Evolutionary conservation across 2,329 filamentous ascomycete species (phyloP).

Genomic region (Venturia pyrina): DNA sequence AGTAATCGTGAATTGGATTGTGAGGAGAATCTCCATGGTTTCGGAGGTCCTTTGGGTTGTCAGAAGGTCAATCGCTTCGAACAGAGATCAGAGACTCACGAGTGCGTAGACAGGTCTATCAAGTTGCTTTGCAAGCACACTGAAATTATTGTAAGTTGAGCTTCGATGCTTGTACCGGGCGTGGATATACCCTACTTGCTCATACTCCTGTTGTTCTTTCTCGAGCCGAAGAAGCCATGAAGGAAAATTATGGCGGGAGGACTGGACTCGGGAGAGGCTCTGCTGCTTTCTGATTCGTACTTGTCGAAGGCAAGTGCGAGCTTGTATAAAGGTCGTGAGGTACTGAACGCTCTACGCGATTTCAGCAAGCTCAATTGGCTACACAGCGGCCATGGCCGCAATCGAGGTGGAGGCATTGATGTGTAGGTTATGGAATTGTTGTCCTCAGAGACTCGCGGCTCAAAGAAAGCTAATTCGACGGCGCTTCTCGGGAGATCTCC

Average conservation of each 20-base stretch:
- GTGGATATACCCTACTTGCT: constrained; percentile 62
- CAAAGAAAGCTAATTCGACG: neutral
- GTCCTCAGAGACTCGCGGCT: neutral
- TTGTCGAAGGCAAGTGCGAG: constrained; percentile 52
- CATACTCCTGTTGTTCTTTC: constrained; percentile 88
- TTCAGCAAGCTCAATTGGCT: neutral
- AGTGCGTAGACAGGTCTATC: constrained; percentile 73
- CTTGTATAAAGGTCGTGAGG: neutral
- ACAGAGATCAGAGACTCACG: constrained; percentile 38
- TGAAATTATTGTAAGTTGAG: constrained; percentile 25
- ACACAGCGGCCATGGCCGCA: neutral
- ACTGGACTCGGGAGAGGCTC: constrained; percentile 19
- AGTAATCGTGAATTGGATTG: constrained; percentile 64
- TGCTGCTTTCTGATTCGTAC: constrained; percentile 42
- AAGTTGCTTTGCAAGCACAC: constrained; percentile 71
- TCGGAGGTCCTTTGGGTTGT: constrained; percentile 58
- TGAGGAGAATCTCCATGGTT: constrained; percentile 93
- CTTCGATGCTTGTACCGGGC: neutral
- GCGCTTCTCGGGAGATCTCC: neutral
- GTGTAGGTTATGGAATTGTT: neutral
- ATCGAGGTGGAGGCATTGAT: constrained; percentile 8
- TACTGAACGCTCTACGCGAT: neutral
- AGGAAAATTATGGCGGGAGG: constrained; percentile 62
- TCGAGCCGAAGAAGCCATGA: constrained; percentile 89
- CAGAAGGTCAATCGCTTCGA: neutral